Conservation (phyloP, 1,284 basidiomycete species). For the Agroathelia rolfsii region DNA sequence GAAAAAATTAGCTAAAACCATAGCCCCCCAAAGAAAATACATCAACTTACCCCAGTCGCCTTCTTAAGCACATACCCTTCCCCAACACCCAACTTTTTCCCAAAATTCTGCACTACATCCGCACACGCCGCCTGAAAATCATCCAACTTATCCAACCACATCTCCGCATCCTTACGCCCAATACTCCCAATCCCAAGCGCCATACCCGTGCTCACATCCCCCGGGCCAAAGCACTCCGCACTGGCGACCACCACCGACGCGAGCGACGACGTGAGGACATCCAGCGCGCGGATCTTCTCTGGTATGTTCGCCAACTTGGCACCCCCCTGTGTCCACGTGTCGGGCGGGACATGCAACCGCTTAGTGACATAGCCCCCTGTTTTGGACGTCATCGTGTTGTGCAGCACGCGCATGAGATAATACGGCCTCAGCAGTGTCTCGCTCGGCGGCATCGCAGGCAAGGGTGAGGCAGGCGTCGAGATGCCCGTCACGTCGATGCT, state of each 20-base stretch:
- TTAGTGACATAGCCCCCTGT: slow-evolving; percentile 85
- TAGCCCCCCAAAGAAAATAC: slow-evolving; percentile 3
- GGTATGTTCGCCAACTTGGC: slow-evolving; percentile 73
- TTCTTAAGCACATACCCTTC: slow-evolving; percentile 80
- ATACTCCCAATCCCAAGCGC: slow-evolving; percentile 61
- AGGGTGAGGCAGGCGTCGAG: slow-evolving; percentile 66
- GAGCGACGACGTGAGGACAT: slow-evolving; percentile 65
- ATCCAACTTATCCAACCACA: slow-evolving; percentile 61
- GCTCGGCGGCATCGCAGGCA: slow-evolving; percentile 57
- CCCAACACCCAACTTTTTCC: slow-evolving; percentile 83
- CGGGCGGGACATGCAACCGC: slow-evolving; percentile 78
- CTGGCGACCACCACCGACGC: slow-evolving; percentile 63
- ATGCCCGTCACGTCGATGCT: too few relatives aligned
- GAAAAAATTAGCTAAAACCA: slow-evolving; percentile 14
- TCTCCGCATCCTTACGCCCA: slow-evolving; percentile 60
- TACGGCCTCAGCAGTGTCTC: slow-evolving; percentile 82
- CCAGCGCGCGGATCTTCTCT: slow-evolving; percentile 81
- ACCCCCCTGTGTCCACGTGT: slow-evolving; percentile 85
- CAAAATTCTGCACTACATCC: slow-evolving; percentile 72
- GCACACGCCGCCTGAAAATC: slow-evolving; percentile 75
- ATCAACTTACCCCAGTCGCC: slow-evolving; percentile 45
- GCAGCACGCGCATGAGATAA: slow-evolving; percentile 77
- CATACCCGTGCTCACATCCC: slow-evolving; percentile 65
- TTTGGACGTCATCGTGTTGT: slow-evolving; percentile 71
- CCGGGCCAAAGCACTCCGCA: slow-evolving; percentile 64